Evolutionary conservation across 164 flowering plant genomes (phyloP), one percentile per base, ranked within the genome.

Genomic region (Amborella trichopoda): DNA sequence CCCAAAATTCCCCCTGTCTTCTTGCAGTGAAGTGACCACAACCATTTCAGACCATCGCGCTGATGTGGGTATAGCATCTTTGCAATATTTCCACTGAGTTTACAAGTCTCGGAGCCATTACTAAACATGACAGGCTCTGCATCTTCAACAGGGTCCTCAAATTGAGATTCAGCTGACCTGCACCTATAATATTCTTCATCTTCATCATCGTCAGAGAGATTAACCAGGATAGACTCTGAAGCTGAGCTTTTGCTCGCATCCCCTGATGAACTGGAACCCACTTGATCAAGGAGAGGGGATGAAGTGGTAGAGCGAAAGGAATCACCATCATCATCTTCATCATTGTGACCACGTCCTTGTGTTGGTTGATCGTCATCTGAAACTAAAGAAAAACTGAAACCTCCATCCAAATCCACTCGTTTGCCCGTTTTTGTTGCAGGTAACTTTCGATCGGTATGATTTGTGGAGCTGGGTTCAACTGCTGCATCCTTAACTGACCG

Each of bases 1-100:
- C 99, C 99, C 52, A 93, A 68, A 46, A 93, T 83, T 36, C 99
- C 99, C 17, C 99, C 96, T 38, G 78, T 76, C 2, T 74, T 74
- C 58, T 68, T 70, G 49, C 91, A 82, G 58, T 85, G 97, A 57
- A 88, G 75, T 34, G 89, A 62, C 99, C 99, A 93, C 30, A 93
- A 74, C 99, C 99, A 93, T 49, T 49, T 76, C 58, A 93, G 48
- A 12, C 99, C 99, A 10, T 80, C 94, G 24, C 82, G 75, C 63
- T 93, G 99, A 62, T 93, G 99, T 12, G 93, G 89, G 68, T 62
- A 93, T 64, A 93, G 44, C 76, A 79, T 88, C 30, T 66, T 78
- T 12, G 78, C 89, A 49, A 88, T 72, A 56, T 63, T 72, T 41
- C 71, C 68, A 6, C 78, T 76, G 40, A 93, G 64, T 24, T 25